Percentiles rank a stretch among this genome's conserved stretches.
Evolutionary conservation across 2,329 filamentous ascomycete species (phyloP).

Genomic region (Exserohilum rostratum): DNA sequence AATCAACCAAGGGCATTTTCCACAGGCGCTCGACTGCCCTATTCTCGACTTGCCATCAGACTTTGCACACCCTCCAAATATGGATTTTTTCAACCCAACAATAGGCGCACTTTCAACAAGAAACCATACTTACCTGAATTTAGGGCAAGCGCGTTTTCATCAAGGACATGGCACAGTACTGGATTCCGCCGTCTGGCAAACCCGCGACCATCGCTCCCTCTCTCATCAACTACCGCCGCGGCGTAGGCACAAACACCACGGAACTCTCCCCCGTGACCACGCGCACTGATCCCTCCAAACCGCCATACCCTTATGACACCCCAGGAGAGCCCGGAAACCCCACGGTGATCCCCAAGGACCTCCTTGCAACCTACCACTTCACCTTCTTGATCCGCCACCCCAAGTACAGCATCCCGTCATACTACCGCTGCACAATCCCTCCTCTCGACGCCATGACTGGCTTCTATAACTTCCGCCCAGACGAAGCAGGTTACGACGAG

Average conservation of each 20-base stretch:
- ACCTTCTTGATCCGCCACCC: conserved; percentile 97
- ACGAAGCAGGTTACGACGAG: conserved; percentile 89
- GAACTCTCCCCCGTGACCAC: conserved; percentile 44
- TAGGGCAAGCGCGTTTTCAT: conserved; percentile 94
- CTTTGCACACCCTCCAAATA: neutral
- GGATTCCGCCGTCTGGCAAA: conserved; percentile 75
- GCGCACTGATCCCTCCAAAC: conserved; percentile 29
- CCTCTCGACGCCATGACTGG: conserved; percentile 82
- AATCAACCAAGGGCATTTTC: too few species aligned
- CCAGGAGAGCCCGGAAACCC: conserved; percentile 74
- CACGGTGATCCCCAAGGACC: conserved; percentile 76
- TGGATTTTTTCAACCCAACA: neutral
- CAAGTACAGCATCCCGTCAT: conserved; percentile 87
- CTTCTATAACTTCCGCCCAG: conserved; percentile 84
- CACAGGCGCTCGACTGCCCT: neutral
- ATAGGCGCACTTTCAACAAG: neutral
- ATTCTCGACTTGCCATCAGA: neutral
- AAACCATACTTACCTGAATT: conserved; percentile 26
- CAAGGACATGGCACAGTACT: conserved; percentile 96
- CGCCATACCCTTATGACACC: conserved; percentile 65
- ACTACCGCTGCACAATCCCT: conserved; percentile 91
- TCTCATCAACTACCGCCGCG: conserved; percentile 64
- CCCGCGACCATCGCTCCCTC: conserved; percentile 77
- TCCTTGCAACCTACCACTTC: conserved; percentile 85
- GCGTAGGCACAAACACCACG: conserved; percentile 61